Base-by-base conservation (phyloP, 2,329 filamentous ascomycete genomes). In the Fusarium ramigenum region DNA sequence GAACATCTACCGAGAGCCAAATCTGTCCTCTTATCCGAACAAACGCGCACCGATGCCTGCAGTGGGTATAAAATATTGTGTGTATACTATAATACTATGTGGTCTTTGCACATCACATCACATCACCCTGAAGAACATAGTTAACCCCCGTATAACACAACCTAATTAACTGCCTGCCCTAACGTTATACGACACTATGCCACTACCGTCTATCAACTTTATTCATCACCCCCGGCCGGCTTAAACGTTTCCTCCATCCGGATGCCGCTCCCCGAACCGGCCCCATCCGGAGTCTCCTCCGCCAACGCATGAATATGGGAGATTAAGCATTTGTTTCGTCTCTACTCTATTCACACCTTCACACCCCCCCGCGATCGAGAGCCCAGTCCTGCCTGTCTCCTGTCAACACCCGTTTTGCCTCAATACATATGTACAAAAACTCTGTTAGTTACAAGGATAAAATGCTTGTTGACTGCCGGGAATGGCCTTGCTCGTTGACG, bases 271-370 rank as follows among this genome's bases (percentile, higher is more conserved):
- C 73, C 66, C 67, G 68, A 54, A 43, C 62, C 70, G 60, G 70
- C 70, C 66, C 66, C 61, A 70, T 73, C 66, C 68, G 71, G 73
- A 62, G 66, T 66, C 44, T 50, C 50, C 59, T 58, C 60, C 62
- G 69, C 19, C 75, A 69, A 68, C 65, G 75, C 75, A 77, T 77
- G 67, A 77, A 77, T 74, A 63, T 74, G 70, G 75, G 75, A 77
- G 67, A 77, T 77, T 77, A 73, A 69, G 32, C 52, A 52, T 52
- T 64, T 67, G 65, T 69, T 64, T 71, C 66, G 54, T 56, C 58
- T 50, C 60, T 69, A 18, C 60, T 47, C 43, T 44, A 28, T 28
- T 12, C 63, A 49, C 64, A 56, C 57, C 30, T 34, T 50, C 11
- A 34, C 47, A 34, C 47, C 49, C 58, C 57, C 62, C 36, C 49